phyloP scores from a whole-genome alignment of 208 protist species.

The Trypanosoma mega region DNA sequence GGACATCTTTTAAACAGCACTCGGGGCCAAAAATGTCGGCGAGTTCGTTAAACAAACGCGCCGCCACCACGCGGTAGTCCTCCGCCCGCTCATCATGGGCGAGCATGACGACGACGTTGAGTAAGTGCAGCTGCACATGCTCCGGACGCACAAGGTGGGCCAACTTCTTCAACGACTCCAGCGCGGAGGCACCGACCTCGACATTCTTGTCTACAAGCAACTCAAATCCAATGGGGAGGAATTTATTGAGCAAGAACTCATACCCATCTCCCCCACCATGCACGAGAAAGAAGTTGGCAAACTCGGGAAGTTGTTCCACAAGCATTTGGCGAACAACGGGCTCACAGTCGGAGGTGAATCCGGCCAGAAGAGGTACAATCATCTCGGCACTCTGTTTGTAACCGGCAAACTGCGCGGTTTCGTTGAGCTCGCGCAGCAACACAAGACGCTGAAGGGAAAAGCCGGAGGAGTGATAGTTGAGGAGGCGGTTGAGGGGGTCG shows the following conservation, averaged over 20 bases:
- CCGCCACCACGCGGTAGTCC: constrained; percentile 93
- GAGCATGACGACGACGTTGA: constrained; percentile 88
- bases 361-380: constrained; percentile 84
- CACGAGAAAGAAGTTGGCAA: constrained; percentile 79
- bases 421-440: constrained; percentile 80
- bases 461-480: constrained; percentile 88
- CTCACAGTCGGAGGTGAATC: constrained; percentile 89
- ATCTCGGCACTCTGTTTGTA: constrained; percentile 71
- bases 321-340: constrained; percentile 91
- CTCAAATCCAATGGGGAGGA: constrained; percentile 93
- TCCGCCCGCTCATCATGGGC: constrained; percentile 94
- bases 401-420: constrained; percentile 81
- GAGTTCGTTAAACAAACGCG: constrained; percentile 88
- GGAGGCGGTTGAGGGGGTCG: constrained; percentile 78
- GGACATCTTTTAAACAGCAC: constrained; percentile 63
- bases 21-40: constrained; percentile 73
- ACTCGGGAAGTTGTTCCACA: constrained; percentile 83
- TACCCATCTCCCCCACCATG: constrained; percentile 81
- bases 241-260: constrained; percentile 72
- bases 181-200: constrained; percentile 85
- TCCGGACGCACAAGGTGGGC: constrained; percentile 77
- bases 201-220: constrained; percentile 94
- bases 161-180: constrained; percentile 83
- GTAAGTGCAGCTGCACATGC: constrained; percentile 85
- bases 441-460: constrained; percentile 91